Evolutionary conservation across 2,329 filamentous ascomycete genomes (phyloP).

Genomic region (Venturia nashicola): DNA sequence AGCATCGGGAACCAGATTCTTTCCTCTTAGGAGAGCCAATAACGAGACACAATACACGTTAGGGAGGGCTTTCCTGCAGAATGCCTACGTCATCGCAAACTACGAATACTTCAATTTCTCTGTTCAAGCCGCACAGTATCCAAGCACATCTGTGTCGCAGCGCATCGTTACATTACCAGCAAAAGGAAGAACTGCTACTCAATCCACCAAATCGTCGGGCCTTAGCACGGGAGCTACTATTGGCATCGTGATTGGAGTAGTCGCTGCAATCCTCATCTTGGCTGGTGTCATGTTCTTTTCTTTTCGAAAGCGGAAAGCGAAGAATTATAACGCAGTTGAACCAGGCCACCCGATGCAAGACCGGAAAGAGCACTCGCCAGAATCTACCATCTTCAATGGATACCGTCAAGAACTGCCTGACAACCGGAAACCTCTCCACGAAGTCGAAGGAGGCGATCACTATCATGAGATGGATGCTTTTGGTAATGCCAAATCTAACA

Average conservation of each 20-base stretch:
- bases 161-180: conserved; percentile 7
- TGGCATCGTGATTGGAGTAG: conserved; percentile 25
- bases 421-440: neutral
- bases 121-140: conserved; percentile 25
- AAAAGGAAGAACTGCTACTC: neutral
- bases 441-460: neutral
- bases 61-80: conserved; percentile 58
- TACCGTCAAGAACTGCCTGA: neutral
- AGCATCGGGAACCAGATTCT: conserved; percentile 34
- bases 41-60: conserved; percentile 46
- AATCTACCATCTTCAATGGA: neutral
- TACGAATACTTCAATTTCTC: conserved; percentile 36
- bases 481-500: neutral
- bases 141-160: conserved; percentile 5
- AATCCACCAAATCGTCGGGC: neutral
- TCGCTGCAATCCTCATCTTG: neutral
- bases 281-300: neutral
- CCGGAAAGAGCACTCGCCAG: neutral
- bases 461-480: neutral
- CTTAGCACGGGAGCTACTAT: conserved; percentile 28
- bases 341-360: neutral
- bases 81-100: conserved; percentile 42
- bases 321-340: neutral
- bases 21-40: conserved; percentile 48
- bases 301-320: conserved; percentile 6